These are phyloP conservation scores for Paracoccidioides lutzii DNA, from an alignment of 2,329 filamentous ascomycete genomes.

Conservation along the genomic window DNA sequence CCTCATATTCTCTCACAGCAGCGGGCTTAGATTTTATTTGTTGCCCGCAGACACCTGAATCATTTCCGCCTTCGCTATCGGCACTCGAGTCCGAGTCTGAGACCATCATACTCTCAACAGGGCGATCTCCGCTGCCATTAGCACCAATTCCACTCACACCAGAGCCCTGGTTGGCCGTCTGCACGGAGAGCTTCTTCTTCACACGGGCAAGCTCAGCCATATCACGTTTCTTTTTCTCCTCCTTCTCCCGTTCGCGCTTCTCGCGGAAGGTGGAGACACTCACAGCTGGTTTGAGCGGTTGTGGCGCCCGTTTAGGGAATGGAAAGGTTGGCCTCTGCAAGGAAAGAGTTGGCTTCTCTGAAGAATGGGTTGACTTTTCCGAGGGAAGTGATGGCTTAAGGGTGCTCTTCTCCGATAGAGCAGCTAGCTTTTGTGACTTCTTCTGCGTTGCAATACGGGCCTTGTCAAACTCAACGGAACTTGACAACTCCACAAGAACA, in stretches of 20 bases:
- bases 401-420: no score
- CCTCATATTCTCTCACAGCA: constrained; percentile 34
- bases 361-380: no score
- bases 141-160: constrained; percentile 60
- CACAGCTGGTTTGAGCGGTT: constrained; percentile 16
- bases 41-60: constrained; percentile 36
- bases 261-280: constrained; percentile 51
- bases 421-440: neutral
- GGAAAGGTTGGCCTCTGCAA: constrained; percentile 3
- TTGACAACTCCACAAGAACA: constrained; percentile 28
- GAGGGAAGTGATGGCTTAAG: no score
- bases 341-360: no score
- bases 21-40: constrained; percentile 28
- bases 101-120: constrained; percentile 79
- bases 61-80: constrained; percentile 64
- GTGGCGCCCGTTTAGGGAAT: constrained; percentile 6
- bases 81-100: constrained; percentile 51
- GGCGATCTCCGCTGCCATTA: constrained; percentile 64
- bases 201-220: constrained; percentile 58
- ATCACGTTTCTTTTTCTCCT: constrained; percentile 60
- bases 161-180: constrained; percentile 63
- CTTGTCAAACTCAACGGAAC: constrained; percentile 32
- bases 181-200: constrained; percentile 40
- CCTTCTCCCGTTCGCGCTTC: constrained; percentile 60
- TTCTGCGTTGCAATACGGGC: constrained; percentile 12